Evolutionary conservation across 1,284 basidiomycete genomes (phyloP).

Genomic region (Neolentinus lepideus): DNA sequence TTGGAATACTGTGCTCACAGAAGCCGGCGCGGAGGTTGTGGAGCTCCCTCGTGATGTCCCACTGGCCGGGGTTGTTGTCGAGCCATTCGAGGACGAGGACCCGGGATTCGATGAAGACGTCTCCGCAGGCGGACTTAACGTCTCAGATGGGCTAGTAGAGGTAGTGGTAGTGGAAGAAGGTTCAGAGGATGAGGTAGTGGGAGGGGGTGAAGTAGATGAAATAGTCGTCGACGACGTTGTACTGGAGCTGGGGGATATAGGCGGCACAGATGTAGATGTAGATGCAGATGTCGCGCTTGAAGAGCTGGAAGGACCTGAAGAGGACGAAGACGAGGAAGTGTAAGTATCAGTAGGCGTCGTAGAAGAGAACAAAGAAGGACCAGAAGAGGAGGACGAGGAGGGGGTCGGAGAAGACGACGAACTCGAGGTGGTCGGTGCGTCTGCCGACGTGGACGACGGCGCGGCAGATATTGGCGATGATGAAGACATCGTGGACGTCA

Average conservation of each 20-base stretch:
- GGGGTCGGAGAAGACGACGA: not conserved
- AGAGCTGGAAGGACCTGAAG: not conserved
- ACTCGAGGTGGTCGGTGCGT: not conserved
- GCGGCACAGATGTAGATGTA: not conserved
- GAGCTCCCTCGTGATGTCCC: too few species aligned
- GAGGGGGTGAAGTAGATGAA: too few species aligned
- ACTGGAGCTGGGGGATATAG: not conserved
- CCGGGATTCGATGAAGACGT: not conserved
- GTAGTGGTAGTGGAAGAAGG: not conserved
- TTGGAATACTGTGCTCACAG: not conserved
- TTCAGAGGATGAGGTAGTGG: not conserved
- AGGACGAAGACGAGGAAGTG: not conserved
- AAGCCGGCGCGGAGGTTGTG: not conserved
- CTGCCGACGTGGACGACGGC: not conserved
- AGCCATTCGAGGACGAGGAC: not conserved
- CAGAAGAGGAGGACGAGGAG: conserved; percentile 1
- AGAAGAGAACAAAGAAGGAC: not conserved
- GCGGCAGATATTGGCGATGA: not conserved
- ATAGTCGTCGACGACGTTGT: not conserved
- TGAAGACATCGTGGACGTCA: conserved; percentile 1
- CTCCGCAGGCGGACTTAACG: not conserved
- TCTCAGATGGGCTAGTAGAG: not conserved
- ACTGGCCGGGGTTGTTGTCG: too few species aligned
- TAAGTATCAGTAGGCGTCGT: not conserved
- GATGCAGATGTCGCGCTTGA: not conserved